Evolutionary conservation across 495 filamentous ascomycete genomes (phyloP), one percentile per base, ranked within the genome.

Genomic region (Neurospora sp.): DNA sequence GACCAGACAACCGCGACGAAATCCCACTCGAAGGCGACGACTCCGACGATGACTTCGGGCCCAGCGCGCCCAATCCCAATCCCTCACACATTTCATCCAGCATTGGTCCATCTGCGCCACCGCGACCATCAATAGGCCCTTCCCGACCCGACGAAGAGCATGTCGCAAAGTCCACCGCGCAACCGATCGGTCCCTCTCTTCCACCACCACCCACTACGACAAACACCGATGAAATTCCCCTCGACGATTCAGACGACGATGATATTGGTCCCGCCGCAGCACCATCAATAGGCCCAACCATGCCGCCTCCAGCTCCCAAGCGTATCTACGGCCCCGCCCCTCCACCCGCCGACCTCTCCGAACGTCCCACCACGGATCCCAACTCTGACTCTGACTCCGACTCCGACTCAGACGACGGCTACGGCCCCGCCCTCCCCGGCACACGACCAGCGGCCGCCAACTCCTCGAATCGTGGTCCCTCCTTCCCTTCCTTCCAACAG

Each of bases 371-470:
- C 12, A 76, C 79, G 39, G 72, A 74, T 70, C 77, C 82, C 11
- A 77, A 83, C 40, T 70, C 78, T 22, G 84, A 86, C 65, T 76
- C 74, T 0, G 70, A 75, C 68, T 73, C 73, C 7, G 77, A 79
- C 11, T 71, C 73, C 7, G 77, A 79, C 11, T 71, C 73, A 40
- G 76, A 65, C 70, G 79, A 82, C 41, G 85, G 86, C 74, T 94
- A 93, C 78, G 96, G 95, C 0, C 95, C 95, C n/a, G 87, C 91
- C 35, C 86, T 94, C 35, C 93, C 94, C 20, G 85, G 90, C 46
- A 78, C 27, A 59, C 73, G 73, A 71, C 74, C 14, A 75, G 76
- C 27, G 39, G 39, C 39, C 31, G 4, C 39, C 37, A 41, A 41
- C 16, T 70, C 78, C 71, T 74, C 79, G 71, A 39, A 75, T 69